phyloP scores from a whole-genome alignment of 2,329 filamentous ascomycete genomes.

The Neofusicoccum kwambonambiense region DNA sequence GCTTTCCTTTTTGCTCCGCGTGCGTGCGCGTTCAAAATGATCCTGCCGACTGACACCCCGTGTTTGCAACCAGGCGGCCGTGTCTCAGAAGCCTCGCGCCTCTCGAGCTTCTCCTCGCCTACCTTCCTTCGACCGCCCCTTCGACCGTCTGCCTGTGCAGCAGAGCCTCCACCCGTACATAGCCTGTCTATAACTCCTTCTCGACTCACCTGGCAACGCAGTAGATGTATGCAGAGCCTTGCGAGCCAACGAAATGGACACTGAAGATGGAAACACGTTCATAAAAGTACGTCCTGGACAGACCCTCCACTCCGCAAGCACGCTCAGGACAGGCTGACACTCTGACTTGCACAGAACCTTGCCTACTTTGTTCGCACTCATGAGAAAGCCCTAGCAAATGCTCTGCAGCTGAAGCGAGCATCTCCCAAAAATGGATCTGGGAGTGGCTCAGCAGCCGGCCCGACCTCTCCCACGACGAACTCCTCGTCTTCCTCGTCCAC shows the following conservation, averaged over 20 bases:
- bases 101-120: not conserved
- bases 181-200: constrained; percentile 11
- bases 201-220: constrained; percentile 13
- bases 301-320: not conserved
- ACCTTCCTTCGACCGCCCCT: not conserved
- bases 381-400: constrained; percentile 95
- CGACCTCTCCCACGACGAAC: constrained; percentile 56
- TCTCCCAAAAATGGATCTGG: constrained; percentile 64
- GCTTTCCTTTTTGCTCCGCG: constrained; percentile 14
- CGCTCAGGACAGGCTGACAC: not conserved
- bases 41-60: constrained; percentile 11
- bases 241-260: constrained; percentile 60
- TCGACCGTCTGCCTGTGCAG: not conserved
- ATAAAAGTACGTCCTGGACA: constrained; percentile 64
- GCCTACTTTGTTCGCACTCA: constrained; percentile 95
- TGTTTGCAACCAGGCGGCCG: constrained; percentile 8
- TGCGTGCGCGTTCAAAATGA: constrained; percentile 16
- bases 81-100: constrained; percentile 15
- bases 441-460: constrained; percentile 48
- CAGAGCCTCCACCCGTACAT: constrained; percentile 5
- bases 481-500: constrained; percentile 69
- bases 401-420: constrained; percentile 79
- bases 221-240: constrained; percentile 13
- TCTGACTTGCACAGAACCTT: constrained; percentile 65
- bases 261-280: constrained; percentile 86